These are phyloP conservation scores for Pseudogymnoascus sp. DNA, from an alignment of 2,329 filamentous ascomycete genomes.

Conservation along the genomic window DNA sequence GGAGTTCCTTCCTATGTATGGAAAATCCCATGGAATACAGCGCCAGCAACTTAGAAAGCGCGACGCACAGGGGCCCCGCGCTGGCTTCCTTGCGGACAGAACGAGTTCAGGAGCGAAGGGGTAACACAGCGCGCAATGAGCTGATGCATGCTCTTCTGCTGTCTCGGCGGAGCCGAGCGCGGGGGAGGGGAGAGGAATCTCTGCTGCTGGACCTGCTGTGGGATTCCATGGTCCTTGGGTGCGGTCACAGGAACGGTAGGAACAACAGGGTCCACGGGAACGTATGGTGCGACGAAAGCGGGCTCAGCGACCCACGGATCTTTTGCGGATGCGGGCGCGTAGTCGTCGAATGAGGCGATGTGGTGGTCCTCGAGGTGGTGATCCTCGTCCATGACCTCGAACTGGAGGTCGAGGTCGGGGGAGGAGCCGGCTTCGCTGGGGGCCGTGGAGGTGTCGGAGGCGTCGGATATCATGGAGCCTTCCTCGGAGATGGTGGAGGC, in stretches of 20 bases:
- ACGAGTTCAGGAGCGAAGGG: neutral
- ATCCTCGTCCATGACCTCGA: constrained; percentile 7
- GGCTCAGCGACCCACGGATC: constrained; percentile 9
- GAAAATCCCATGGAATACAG: neutral
- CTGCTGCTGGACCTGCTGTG: neutral
- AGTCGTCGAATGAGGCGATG: constrained; percentile 8
- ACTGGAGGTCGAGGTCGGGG: constrained; percentile 16
- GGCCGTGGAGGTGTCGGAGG: constrained; percentile 21
- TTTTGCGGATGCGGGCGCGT: neutral
- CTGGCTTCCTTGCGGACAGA: neutral
- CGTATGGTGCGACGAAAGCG: constrained; percentile 11
- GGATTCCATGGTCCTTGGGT: neutral
- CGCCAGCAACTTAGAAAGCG: neutral
- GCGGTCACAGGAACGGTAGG: constrained; percentile 7
- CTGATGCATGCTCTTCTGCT: neutral
- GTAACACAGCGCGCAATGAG: neutral
- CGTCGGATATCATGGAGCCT: constrained; percentile 43
- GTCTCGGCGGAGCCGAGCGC: neutral
- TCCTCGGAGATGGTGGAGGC: constrained; percentile 44
- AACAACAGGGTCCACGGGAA: constrained; percentile 17
- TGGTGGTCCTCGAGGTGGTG: neutral
- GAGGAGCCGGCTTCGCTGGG: constrained; percentile 18
- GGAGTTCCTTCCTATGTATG: neutral
- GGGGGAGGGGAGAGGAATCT: neutral
- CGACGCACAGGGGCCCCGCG: neutral